phyloP scores from a whole-genome alignment of 2,329 filamentous ascomycete species.

The Colletotrichum phormii region DNA sequence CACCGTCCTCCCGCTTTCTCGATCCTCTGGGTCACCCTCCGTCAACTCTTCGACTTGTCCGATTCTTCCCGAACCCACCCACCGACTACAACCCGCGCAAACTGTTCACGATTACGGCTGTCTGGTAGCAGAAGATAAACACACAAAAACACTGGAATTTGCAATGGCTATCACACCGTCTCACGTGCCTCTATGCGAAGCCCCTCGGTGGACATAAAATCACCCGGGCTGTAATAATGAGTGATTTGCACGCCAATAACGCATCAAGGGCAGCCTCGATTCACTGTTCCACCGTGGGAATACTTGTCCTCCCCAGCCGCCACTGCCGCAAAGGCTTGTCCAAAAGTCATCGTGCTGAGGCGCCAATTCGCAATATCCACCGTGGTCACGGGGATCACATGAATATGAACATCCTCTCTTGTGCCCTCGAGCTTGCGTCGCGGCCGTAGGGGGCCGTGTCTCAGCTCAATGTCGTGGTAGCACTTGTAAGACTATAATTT shows the following conservation, averaged over 20 bases:
- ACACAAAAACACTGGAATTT: conserved; percentile 41
- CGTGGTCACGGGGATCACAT: background rate
- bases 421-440: background rate
- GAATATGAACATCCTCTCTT: background rate
- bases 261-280: background rate
- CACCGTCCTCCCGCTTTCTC: conserved; percentile 26
- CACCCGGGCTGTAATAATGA: conserved; percentile 22
- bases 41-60: conserved; percentile 35
- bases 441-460: background rate
- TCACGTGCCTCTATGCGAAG: conserved; percentile 33
- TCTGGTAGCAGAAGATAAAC: conserved; percentile 41
- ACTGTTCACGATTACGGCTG: conserved; percentile 40
- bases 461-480: background rate
- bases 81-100: conserved; percentile 37
- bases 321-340: background rate
- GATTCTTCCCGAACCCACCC: conserved; percentile 35
- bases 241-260: conserved; percentile 30
- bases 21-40: conserved; percentile 16
- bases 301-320: background rate
- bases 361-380: conserved; percentile 3
- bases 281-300: background rate
- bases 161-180: conserved; percentile 34
- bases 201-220: conserved; percentile 26
- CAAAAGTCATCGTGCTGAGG: background rate
- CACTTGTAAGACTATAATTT: conserved; percentile 20